Conservation (phyloP, 495 filamentous ascomycete species). For the Daldinia caldariorum region DNA sequence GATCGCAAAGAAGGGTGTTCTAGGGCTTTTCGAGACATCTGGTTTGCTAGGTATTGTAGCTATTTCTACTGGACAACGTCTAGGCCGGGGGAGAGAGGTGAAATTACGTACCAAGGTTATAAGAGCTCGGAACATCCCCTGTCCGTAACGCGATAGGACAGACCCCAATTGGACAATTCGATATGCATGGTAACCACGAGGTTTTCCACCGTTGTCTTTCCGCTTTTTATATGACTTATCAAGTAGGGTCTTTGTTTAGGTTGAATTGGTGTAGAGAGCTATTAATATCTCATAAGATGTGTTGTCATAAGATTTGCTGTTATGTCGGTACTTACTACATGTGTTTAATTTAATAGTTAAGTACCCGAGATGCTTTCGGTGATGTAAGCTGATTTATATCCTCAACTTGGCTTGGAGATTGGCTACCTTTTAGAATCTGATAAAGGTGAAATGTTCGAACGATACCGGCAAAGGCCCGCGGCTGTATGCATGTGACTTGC, state of each 20-base stretch:
- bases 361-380: not conserved
- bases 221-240: slow-evolving; percentile 11
- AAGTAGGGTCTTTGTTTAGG: not conserved
- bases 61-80: not conserved
- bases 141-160: slow-evolving; percentile 25
- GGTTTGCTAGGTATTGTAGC: not conserved
- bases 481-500: not conserved
- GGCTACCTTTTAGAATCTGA: not conserved
- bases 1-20: slow-evolving; percentile 22
- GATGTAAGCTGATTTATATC: not conserved
- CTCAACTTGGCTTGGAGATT: not conserved
- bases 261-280: slow-evolving; percentile 2
- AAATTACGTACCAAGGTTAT: slow-evolving; percentile 12
- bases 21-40: slow-evolving; percentile 20
- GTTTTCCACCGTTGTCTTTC: slow-evolving; percentile 7
- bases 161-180: slow-evolving; percentile 21
- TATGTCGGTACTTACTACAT: not conserved
- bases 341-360: not conserved
- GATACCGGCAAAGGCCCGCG: not conserved
- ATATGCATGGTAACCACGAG: slow-evolving; percentile 10
- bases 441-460: not conserved
- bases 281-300: not conserved
- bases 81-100: slow-evolving; percentile 9
- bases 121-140: slow-evolving; percentile 24
- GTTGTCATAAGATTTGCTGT: not conserved